Evolutionary conservation across 2,329 filamentous ascomycete genomes (phyloP).

Genomic region (Colletotrichum tabaci): DNA sequence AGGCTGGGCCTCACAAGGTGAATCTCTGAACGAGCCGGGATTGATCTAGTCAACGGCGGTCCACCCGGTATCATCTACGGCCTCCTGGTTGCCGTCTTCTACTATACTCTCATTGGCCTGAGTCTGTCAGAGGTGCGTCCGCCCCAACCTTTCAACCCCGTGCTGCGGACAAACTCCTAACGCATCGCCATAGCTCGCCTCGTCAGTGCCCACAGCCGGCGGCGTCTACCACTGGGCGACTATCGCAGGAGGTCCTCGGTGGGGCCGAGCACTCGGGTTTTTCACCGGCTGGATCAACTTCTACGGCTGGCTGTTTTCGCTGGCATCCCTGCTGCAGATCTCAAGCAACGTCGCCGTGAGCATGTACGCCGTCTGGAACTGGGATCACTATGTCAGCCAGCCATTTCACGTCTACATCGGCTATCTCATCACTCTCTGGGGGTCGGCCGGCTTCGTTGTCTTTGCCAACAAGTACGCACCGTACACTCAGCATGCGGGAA

Average conservation of each 20-base stretch:
- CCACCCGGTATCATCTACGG: conserved; percentile 60
- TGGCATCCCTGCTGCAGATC: conserved; percentile 72
- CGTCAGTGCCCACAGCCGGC: conserved; percentile 71
- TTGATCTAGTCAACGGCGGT: conserved; percentile 56
- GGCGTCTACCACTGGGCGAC: conserved; percentile 75
- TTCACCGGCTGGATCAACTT: conserved; percentile 67
- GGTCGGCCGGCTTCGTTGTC: conserved; percentile 66
- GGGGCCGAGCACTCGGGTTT: conserved; percentile 66
- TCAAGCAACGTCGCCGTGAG: conserved; percentile 72
- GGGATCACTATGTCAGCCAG: conserved; percentile 62
- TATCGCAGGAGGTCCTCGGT: conserved; percentile 68
- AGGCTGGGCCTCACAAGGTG: neutral
- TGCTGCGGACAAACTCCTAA: conserved; percentile 20
- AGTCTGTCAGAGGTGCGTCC: conserved; percentile 56
- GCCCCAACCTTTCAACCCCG: neutral
- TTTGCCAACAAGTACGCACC: conserved; percentile 71
- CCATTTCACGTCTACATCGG: conserved; percentile 73
- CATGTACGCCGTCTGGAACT: conserved; percentile 73
- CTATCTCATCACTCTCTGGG: conserved; percentile 70
- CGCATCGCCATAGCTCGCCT: conserved; percentile 64
- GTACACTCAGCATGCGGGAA: conserved; percentile 65
- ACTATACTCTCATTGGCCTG: conserved; percentile 59
- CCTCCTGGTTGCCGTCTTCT: conserved; percentile 59
- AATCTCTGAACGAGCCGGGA: conserved; percentile 15
- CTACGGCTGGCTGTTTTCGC: conserved; percentile 74